A percentile compares a stretch with the other conserved stretches of the same genome.
Conservation (phyloP, 2,329 filamentous ascomycete species). For the Botrytis medusae region DNA sequence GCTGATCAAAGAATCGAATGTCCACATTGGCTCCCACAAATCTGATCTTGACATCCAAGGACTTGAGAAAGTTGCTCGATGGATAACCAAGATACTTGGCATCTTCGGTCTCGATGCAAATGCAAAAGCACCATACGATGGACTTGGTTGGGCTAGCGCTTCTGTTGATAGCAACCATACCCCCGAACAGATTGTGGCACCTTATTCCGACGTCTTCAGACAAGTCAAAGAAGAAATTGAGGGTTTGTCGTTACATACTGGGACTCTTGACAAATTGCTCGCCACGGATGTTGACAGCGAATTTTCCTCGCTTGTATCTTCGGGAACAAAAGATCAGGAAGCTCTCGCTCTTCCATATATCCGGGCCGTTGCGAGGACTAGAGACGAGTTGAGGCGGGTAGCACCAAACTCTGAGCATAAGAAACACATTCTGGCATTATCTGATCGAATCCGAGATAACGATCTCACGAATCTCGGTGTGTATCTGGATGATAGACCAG, state of each 20-base stretch:
- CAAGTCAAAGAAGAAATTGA: constrained; percentile 50
- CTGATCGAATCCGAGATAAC: constrained; percentile 76
- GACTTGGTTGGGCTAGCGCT: constrained; percentile 55
- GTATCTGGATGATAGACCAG: constrained; percentile 76
- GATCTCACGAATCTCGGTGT: constrained; percentile 81
- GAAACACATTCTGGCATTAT: constrained; percentile 73
- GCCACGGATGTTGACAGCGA: constrained; percentile 48
- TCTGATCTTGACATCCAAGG: constrained; percentile 47
- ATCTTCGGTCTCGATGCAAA: constrained; percentile 78
- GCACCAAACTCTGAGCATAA: constrained; percentile 53
- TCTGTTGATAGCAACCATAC: constrained; percentile 39
- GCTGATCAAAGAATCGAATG: constrained; percentile 76
- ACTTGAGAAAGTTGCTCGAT: constrained; percentile 63
- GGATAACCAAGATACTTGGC: constrained; percentile 79
- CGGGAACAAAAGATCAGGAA: constrained; percentile 53
- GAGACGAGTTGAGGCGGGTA: constrained; percentile 55
- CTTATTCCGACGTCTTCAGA: constrained; percentile 49
- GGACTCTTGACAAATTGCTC: constrained; percentile 47
- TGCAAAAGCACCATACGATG: constrained; percentile 54
- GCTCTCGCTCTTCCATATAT: constrained; percentile 56
- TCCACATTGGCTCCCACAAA: constrained; percentile 49
- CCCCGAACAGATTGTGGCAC: constrained; percentile 47
- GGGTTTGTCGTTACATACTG: constrained; percentile 49
- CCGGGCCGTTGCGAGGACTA: constrained; percentile 43
- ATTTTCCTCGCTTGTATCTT: constrained; percentile 47